phyloP scores from a whole-genome alignment of 345 rosid genomes.

The Rhodamnia argentea region DNA sequence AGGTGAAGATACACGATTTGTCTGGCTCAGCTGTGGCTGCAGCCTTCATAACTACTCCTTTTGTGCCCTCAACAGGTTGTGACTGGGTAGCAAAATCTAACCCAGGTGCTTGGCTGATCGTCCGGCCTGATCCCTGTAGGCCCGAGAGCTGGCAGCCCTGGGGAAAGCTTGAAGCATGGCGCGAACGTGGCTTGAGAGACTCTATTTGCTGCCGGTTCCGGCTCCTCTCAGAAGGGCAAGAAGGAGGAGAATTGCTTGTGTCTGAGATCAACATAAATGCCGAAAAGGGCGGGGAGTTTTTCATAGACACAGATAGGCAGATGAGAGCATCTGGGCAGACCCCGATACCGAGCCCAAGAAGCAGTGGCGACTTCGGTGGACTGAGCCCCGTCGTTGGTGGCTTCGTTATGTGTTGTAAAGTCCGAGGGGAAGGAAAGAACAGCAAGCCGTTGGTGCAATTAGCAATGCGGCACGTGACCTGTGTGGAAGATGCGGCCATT shows the following conservation, averaged over 20 bases:
- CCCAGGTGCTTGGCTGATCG: conserved; percentile 95
- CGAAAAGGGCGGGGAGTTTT: conserved; percentile 88
- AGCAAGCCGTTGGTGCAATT: conserved; percentile 81
- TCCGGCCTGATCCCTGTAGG: conserved; percentile 66
- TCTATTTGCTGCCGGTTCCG: conserved; percentile 80
- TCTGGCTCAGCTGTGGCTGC: conserved; percentile 96
- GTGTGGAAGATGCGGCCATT: conserved; percentile 93
- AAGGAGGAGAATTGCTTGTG: conserved; percentile 70
- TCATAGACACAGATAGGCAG: conserved; percentile 76
- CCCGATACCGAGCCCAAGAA: conserved; percentile 84
- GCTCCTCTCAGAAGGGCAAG: conserved; percentile 68
- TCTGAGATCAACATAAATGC: conserved; percentile 74
- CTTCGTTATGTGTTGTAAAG: conserved; percentile 87
- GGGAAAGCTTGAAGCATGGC: conserved; percentile 98
- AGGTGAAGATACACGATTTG: conserved; percentile 95
- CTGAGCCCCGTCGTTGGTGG: conserved; percentile 51
- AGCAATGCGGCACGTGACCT: conserved; percentile 82
- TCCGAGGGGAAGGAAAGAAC: conserved; percentile 85
- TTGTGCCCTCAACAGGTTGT: conserved; percentile 92
- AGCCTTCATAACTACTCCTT: conserved; percentile 96
- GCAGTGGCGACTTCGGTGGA: conserved; percentile 81
- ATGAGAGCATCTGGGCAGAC: conserved; percentile 40
- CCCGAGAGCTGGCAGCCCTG: conserved; percentile 96
- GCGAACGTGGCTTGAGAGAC: conserved; percentile 89
- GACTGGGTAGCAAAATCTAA: conserved; percentile 98